These are phyloP conservation scores for Pythium sp. DNA, from an alignment of 352 stramenopile genomes.

Conservation along the genomic window DNA sequence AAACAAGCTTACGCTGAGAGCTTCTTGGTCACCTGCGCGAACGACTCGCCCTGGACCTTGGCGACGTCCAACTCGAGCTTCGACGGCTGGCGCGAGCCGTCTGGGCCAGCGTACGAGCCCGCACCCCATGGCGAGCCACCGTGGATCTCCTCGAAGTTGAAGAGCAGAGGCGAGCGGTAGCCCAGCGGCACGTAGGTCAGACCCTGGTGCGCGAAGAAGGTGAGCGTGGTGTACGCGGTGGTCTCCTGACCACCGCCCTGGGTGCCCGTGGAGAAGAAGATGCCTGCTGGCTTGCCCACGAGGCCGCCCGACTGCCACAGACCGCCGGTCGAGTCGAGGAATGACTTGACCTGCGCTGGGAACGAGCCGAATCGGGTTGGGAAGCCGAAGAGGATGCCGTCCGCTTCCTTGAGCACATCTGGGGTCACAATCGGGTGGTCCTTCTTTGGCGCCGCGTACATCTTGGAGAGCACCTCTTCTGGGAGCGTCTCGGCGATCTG, in stretches of 20 bases:
- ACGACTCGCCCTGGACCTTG: conserved; percentile 80
- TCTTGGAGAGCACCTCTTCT: no score
- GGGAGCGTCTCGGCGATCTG: no score
- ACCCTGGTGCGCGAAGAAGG: conserved; percentile 88
- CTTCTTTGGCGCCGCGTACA: no score
- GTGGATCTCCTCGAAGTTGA: conserved; percentile 80
- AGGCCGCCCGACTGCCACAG: no score
- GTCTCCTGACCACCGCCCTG: conserved; percentile 89
- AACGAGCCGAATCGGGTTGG: no score
- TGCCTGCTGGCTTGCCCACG: conserved; percentile 83
- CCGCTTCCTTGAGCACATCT: no score
- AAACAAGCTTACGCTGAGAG: conserved; percentile 45
- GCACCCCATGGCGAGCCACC: conserved; percentile 79
- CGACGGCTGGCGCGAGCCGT: conserved; percentile 78
- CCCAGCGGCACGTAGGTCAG: conserved; percentile 91
- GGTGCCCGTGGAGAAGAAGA: conserved; percentile 86
- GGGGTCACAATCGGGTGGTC: no score
- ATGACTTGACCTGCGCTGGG: no score
- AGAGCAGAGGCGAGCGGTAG: conserved; percentile 56
- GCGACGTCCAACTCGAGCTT: conserved; percentile 81
- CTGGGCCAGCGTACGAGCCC: conserved; percentile 74
- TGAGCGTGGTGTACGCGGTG: conserved; percentile 75
- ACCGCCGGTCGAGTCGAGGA: no score
- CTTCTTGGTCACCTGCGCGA: conserved; percentile 82
- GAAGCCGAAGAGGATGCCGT: no score